Evolutionary conservation across 495 filamentous ascomycete species (phyloP), one percentile per base, ranked within the genome.

Genomic region (Neurospora tetrasperma): DNA sequence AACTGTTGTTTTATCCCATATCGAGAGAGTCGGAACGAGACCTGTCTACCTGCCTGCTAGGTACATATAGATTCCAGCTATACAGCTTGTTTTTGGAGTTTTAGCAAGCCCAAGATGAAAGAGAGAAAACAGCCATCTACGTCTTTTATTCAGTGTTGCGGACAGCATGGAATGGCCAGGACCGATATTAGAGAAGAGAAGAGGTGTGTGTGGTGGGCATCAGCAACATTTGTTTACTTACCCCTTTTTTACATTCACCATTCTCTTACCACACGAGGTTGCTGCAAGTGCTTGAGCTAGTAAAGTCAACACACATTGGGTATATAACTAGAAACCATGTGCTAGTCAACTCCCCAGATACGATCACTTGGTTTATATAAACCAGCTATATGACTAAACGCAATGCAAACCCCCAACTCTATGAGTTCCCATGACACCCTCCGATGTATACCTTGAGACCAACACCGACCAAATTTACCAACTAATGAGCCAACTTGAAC

Each of bases 1-100:
- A 0, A 0, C 5, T 0, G 5, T 5, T 38, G 4, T 0, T 6
- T 6, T 2, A 0, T 38, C 35, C 3, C 5, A 6, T 38, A 2
- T 38, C 35, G 35, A 38, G 35, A 38, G 35, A 31, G 1, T 31
- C 27, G 27, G 27, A 31, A 31, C 27, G 2, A 31, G 27, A 31
- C 27, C 27, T 31, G 27, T 31, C 27, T 31, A 3, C 27, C 27
- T 31, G 27, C 27, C 27, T 31, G 2, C 27, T 3, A 31, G 27
- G 27, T 31, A 3, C 27, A 31, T 2, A 31, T 31, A 3, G 1
- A 3, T 31, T 31, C 2, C 27, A 3, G 27, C 27, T 3, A 31
- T 31, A 31, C 27, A 31, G 27, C 2, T 31, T 3, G 27, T 31
- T 31, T 31, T 31, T 31, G 2, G 27, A 31, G 1, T 31, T 31